These are phyloP conservation scores for Rhododendron mucronatum DNA, from an alignment of 148 eudicot genomes.

Conservation along the genomic window DNA sequence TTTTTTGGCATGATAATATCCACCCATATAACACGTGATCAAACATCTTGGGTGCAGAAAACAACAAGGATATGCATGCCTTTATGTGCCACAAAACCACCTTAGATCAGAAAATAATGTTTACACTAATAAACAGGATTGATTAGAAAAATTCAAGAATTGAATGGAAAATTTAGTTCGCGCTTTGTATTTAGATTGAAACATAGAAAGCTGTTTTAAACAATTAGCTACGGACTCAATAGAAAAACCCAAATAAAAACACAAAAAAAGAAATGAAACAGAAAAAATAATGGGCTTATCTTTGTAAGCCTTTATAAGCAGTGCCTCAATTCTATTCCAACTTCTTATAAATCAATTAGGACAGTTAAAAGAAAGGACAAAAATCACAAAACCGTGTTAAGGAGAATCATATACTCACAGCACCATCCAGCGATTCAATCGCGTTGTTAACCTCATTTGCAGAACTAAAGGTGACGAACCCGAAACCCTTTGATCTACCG, in stretches of 20 bases:
- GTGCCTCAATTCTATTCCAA: background rate
- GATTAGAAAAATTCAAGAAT: background rate
- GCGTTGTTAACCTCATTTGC: constrained; percentile 79
- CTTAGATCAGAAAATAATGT: background rate
- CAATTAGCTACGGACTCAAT: background rate
- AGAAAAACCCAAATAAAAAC: background rate
- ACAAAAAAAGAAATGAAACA: background rate
- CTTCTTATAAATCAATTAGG: background rate
- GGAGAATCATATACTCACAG: constrained; percentile 43
- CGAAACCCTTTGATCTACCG: constrained; percentile 95
- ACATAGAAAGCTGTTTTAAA: background rate
- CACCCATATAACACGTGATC: background rate
- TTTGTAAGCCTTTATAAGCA: background rate
- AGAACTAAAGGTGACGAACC: constrained; percentile 76
- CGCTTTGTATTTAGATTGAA: background rate
- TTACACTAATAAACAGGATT: background rate
- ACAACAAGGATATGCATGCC: background rate
- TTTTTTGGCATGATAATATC: background rate
- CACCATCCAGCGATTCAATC: constrained; percentile 70
- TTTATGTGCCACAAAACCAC: background rate
- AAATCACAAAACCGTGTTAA: background rate
- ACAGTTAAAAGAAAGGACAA: background rate
- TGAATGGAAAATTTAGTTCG: background rate
- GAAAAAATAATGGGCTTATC: background rate
- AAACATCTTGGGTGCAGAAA: background rate